Evolutionary conservation across 192 early-diverging fungal genomes (phyloP).

Genomic region (Lobosporangium transversale): DNA sequence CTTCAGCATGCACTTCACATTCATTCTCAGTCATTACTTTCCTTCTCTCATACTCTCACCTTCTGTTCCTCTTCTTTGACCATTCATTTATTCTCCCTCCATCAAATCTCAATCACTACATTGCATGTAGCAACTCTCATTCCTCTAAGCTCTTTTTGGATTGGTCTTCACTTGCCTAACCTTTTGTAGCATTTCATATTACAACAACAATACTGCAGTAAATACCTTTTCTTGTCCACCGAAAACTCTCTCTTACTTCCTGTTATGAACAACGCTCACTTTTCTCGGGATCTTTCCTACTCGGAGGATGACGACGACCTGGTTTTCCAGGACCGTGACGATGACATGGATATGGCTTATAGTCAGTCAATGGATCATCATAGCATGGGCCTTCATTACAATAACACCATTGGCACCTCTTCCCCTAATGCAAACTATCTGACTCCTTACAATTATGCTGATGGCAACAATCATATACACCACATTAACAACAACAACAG

Average conservation of each 20-base stretch:
- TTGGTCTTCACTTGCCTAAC: too few species aligned
- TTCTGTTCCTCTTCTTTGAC: not conserved
- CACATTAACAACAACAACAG: not conserved
- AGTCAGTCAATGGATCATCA: not conserved
- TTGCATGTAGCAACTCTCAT: not conserved
- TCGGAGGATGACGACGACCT: slow-evolving; percentile 34
- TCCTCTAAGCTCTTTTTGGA: too few species aligned
- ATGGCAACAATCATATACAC: not conserved
- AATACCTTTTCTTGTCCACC: not conserved
- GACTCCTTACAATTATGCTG: too few species aligned
- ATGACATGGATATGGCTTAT: slow-evolving; percentile 29
- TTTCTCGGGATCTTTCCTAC: slow-evolving; percentile 5
- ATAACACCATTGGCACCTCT: too few species aligned
- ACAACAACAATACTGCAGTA: too few species aligned
- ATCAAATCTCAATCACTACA: not conserved
- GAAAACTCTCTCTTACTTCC: not conserved
- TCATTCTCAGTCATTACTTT: not conserved
- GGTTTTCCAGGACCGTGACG: slow-evolving; percentile 17
- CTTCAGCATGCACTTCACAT: too few species aligned
- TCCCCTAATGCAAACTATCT: too few species aligned
- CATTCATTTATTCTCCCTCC: not conserved
- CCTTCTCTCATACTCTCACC: slow-evolving; percentile 2
- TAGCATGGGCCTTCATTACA: not conserved
- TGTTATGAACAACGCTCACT: not conserved
- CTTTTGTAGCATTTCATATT: too few species aligned